A percentile compares a stretch with the other conserved stretches of the same genome.
Conservation (phyloP, 352 stramenopile genomes). For the Phytopythium helicoides region DNA sequence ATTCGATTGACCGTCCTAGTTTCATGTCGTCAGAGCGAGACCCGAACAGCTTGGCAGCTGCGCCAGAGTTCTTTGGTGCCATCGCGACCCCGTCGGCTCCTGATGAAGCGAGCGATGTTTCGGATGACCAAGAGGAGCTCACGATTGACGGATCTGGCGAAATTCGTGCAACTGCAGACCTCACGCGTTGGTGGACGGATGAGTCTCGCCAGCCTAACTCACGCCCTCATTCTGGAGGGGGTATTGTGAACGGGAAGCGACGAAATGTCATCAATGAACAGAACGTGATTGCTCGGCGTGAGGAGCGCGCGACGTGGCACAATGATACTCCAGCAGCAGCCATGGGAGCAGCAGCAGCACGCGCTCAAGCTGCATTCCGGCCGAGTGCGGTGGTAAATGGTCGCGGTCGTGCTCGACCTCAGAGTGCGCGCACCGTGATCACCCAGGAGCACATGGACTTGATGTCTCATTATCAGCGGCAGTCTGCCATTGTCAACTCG, state of each 20-base stretch:
- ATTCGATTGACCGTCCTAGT: slow-evolving; percentile 17
- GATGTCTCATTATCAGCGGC: slow-evolving; percentile 28
- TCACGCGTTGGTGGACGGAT: slow-evolving; percentile 45
- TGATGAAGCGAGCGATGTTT: slow-evolving; percentile 33
- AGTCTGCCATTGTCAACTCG: slow-evolving; percentile 23
- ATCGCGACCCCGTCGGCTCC: slow-evolving; percentile 21
- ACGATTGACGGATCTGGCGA: slow-evolving; percentile 33
- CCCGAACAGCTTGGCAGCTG: slow-evolving; percentile 17
- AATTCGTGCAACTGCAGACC: slow-evolving; percentile 41
- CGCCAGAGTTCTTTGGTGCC: slow-evolving; percentile 19
- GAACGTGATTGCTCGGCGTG: not conserved
- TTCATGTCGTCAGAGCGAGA: slow-evolving; percentile 39
- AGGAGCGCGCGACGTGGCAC: slow-evolving; percentile 3
- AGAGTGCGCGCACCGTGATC: slow-evolving; percentile 3
- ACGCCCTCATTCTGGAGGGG: slow-evolving; percentile 10
- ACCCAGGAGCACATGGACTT: slow-evolving; percentile 31
- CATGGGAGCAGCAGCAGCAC: not conserved
- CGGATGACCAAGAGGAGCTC: slow-evolving; percentile 47
- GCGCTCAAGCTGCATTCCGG: not conserved
- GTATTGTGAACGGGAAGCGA: slow-evolving; percentile 7
- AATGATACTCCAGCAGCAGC: not conserved
- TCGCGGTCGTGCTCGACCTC: slow-evolving; percentile 1
- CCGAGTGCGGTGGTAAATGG: not conserved
- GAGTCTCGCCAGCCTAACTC: slow-evolving; percentile 15
- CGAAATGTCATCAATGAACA: not conserved